Percentiles rank a stretch among this genome's conserved stretches.
Conservation (phyloP, 345 rosid genomes). For the Xanthoceras sorbifolium region DNA sequence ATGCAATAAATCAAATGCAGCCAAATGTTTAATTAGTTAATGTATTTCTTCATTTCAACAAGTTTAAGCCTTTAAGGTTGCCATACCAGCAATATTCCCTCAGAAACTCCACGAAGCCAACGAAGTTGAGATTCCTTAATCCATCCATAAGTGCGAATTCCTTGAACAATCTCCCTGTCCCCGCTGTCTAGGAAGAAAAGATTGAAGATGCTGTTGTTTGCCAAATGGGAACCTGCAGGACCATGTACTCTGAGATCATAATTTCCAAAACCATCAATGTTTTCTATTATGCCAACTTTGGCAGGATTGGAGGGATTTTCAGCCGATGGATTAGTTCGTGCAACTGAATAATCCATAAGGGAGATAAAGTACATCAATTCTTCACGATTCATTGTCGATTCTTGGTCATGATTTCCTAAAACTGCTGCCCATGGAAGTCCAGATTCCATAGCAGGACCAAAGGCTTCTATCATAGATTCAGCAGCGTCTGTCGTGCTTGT, state of each 20-base stretch:
- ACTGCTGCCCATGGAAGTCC: conserved; percentile 91
- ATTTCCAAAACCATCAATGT: conserved; percentile 84
- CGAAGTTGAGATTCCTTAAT: conserved; percentile 83
- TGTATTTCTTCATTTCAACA: not conserved
- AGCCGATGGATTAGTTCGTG: conserved; percentile 57
- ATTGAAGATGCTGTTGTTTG: conserved; percentile 71
- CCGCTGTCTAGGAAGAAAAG: conserved; percentile 92
- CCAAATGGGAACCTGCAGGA: conserved; percentile 72
- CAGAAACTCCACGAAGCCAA: conserved; percentile 65
- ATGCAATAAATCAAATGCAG: not conserved
- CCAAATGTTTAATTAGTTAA: not conserved
- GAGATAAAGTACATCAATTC: conserved; percentile 86
- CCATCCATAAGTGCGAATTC: conserved; percentile 79
- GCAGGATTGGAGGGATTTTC: conserved; percentile 31
- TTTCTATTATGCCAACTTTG: conserved; percentile 17
- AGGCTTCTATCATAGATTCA: conserved; percentile 72
- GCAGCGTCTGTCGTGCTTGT: conserved; percentile 83
- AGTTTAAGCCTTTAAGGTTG: not conserved
- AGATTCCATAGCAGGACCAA: conserved; percentile 70
- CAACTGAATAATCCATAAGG: conserved; percentile 83
- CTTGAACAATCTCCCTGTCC: conserved; percentile 63
- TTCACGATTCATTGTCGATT: conserved; percentile 77
- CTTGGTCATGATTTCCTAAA: conserved; percentile 94
- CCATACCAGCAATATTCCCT: conserved; percentile 46
- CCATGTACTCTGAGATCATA: conserved; percentile 63